Base-by-base conservation (phyloP, 2,329 filamentous ascomycete species). In the Cercospora zeina region DNA sequence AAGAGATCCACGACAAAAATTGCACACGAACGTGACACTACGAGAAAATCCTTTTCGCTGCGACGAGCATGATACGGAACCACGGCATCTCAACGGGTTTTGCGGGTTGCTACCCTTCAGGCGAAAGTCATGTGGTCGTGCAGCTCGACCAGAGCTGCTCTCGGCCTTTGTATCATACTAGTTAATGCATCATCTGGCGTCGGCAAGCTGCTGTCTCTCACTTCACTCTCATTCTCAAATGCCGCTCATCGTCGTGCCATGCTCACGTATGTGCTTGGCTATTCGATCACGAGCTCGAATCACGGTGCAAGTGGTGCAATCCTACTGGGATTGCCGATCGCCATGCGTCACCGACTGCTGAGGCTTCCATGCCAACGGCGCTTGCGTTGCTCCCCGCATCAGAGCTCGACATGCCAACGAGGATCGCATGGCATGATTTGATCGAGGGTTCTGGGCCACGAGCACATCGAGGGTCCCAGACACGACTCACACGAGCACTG, bases 131-230 rank as follows among this genome's bases (percentile, higher is more conserved):
- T 54, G 39, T 47, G 49, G 64, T 56, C 58, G 59, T 60, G 33
- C 31, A 60, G 58, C 54, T 56, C 57, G 51, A 59, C 50, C 58
- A 55, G 42, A 61, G 61, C 59, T 63, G 58, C 30, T 34, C 57
- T 54, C 61, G 63, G 58, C 61, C 62, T 65, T 67, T 67, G 66
- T 67, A 64, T 58, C 62, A 54, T 61, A 65, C 39, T 62, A 67
- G 62, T 66, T 67, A 68, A 68, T 68, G 66, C 61, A 65, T 66
- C 64, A 65, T 67, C 54, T 36, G 34, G 53, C 45, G 39, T 56
- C 42, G 53, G 45, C 54, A 30, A 42, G 30, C 45, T 33, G 21
- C 19, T 27, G 24, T 33, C 47, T 51, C 47, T 51, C 47, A 13
- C 30, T 31, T 13, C 47, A 30, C 13, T 39, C 47, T 34, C 39